Percentiles rank a stretch among this genome's conserved stretches.
Evolutionary conservation across 768 basidiomycete species (phyloP).

Genomic region (Psilocybe cubensis): DNA sequence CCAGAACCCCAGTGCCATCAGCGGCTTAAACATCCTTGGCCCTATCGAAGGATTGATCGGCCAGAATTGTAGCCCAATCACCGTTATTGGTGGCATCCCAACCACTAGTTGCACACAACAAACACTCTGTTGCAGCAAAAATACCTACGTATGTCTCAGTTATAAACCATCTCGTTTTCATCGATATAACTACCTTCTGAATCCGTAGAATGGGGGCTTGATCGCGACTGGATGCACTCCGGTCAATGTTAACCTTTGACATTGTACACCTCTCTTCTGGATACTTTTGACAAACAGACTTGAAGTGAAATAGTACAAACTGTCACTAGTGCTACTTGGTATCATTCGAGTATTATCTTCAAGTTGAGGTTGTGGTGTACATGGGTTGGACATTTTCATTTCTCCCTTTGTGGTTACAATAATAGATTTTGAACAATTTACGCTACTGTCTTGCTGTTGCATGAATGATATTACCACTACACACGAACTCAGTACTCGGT

Average conservation of each 20-base stretch:
- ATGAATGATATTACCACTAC: too few relatives aligned
- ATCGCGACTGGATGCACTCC: slow-evolving; percentile 9
- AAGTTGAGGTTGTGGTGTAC: too few relatives aligned
- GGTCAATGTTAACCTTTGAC: slow-evolving; percentile 7
- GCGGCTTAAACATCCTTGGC: not conserved
- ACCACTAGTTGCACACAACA: slow-evolving; percentile 26
- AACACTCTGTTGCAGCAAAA: slow-evolving; percentile 34
- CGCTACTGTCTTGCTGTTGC: too few relatives aligned
- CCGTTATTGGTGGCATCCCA: slow-evolving; percentile 13
- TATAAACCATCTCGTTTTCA: not conserved
- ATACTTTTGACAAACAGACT: not conserved
- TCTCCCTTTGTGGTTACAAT: too few relatives aligned
- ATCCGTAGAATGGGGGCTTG: not conserved
- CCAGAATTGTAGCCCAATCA: slow-evolving; percentile 22
- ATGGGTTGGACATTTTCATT: too few relatives aligned
- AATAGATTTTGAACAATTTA: too few relatives aligned
- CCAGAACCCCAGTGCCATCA: not conserved
- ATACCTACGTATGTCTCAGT: slow-evolving; percentile 22
- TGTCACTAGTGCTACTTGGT: too few relatives aligned
- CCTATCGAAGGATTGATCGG: slow-evolving; percentile 12
- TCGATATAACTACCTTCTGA: not conserved
- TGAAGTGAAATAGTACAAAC: not conserved
- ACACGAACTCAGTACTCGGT: too few relatives aligned
- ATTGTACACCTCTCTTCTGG: not conserved
- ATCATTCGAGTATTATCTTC: too few relatives aligned